These are phyloP conservation scores for Pseudogymnoascus sp. DNA, from an alignment of 2,329 filamentous ascomycete species.

Conservation along the genomic window DNA sequence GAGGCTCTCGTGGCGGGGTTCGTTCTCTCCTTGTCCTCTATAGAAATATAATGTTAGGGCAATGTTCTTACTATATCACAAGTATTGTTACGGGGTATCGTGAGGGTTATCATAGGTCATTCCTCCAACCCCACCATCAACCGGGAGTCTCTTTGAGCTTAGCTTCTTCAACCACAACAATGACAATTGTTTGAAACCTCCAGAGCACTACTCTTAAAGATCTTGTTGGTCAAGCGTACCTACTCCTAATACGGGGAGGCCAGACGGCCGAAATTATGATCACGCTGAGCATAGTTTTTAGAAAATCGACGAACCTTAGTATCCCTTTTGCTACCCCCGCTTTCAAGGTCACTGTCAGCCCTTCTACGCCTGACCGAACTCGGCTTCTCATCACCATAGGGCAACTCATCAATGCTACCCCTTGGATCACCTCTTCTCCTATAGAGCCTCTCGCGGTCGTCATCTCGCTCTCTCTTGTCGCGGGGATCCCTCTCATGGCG, in stretches of 20 bases:
- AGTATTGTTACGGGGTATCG: conserved; percentile 26
- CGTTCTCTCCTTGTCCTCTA: conserved; percentile 55
- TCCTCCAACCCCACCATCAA: neutral
- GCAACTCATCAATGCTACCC: conserved; percentile 77
- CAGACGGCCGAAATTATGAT: neutral
- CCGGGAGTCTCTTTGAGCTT: neutral
- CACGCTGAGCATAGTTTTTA: neutral
- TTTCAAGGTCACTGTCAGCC: conserved; percentile 69
- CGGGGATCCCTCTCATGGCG: conserved; percentile 60
- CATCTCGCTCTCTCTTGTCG: conserved; percentile 80
- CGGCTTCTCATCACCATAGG: conserved; percentile 75
- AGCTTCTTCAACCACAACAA: neutral
- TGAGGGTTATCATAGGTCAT: neutral
- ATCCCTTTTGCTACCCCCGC: conserved; percentile 50
- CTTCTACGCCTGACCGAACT: conserved; percentile 64
- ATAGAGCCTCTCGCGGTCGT: conserved; percentile 83
- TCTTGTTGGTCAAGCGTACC: neutral
- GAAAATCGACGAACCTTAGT: conserved; percentile 47
- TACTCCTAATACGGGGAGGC: neutral
- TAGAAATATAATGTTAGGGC: conserved; percentile 12
- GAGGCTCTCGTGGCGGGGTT: conserved; percentile 45
- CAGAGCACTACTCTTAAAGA: neutral
- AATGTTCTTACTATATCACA: conserved; percentile 8
- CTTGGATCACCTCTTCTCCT: conserved; percentile 72
- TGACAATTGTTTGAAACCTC: neutral